phyloP scores from a whole-genome alignment of 148 eudicot genomes.

The Arctostaphylos glauca region DNA sequence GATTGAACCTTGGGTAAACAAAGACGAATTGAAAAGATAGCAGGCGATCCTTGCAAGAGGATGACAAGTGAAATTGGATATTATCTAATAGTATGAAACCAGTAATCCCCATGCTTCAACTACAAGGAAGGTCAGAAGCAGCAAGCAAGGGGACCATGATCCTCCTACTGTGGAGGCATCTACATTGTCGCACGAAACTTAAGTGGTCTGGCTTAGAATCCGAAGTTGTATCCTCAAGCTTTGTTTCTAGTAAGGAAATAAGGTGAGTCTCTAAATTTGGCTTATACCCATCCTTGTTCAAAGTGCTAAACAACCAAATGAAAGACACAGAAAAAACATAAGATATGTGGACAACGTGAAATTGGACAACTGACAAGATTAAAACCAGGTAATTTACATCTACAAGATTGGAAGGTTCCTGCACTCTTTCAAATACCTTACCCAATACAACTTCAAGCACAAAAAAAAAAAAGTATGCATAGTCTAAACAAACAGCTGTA shows the following conservation, averaged over 20 bases:
- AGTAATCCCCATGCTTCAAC: slow-evolving; percentile 1
- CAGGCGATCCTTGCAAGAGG: not conserved
- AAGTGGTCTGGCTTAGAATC: slow-evolving; percentile 33
- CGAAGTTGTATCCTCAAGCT: slow-evolving; percentile 41
- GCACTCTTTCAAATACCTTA: no score
- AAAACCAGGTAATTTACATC: not conserved
- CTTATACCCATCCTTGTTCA: slow-evolving; percentile 88
- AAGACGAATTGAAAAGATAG: not conserved
- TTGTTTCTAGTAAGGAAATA: slow-evolving; percentile 70
- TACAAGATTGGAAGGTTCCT: not conserved
- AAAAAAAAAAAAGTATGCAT: no score
- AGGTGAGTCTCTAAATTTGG: slow-evolving; percentile 96
- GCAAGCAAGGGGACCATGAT: not conserved
- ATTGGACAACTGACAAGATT: not conserved
- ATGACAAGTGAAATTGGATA: not conserved
- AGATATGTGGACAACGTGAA: not conserved
- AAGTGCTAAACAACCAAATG: slow-evolving; percentile 51
- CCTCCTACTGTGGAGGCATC: not conserved
- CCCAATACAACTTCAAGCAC: no score
- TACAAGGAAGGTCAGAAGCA: not conserved
- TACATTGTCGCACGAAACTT: not conserved
- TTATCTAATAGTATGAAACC: not conserved
- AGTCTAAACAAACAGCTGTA: no score
- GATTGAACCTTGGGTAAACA: not conserved
- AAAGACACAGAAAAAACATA: not conserved